These are phyloP conservation scores for Tephrocybe sp. DNA, from an alignment of 768 basidiomycete species.

Conservation along the genomic window DNA sequence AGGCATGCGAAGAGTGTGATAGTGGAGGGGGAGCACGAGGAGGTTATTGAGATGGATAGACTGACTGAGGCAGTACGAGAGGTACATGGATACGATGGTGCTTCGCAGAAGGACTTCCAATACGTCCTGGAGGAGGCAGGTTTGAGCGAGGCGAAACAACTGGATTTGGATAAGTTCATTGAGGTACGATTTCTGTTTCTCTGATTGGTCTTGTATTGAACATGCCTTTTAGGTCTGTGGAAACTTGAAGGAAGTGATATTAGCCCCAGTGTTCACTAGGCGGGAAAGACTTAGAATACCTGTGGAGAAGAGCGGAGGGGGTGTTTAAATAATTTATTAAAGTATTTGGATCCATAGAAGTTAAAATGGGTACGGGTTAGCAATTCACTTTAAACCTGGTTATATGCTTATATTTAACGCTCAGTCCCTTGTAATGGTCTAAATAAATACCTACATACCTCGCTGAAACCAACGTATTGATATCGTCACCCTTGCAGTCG, in stretches of 20 bases:
- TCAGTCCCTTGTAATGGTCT: too few species aligned
- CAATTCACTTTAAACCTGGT: too few species aligned
- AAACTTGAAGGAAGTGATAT: conserved; percentile 65
- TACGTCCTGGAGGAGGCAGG: conserved; percentile 81
- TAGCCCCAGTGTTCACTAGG: conserved; percentile 29
- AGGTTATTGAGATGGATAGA: conserved; percentile 36
- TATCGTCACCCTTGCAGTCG: too few species aligned
- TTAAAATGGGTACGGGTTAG: too few species aligned
- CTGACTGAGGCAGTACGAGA: conserved; percentile 41
- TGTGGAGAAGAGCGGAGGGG: conserved; percentile 55
- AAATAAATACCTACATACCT: too few species aligned
- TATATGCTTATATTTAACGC: too few species aligned
- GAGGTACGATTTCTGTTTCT: conserved; percentile 52
- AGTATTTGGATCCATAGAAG: too few species aligned
- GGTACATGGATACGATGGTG: conserved; percentile 55
- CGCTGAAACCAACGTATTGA: too few species aligned
- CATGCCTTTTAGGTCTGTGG: conserved; percentile 57
- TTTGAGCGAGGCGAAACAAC: conserved; percentile 46
- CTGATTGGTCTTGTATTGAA: conserved; percentile 1
- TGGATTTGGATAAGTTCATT: conserved; percentile 85
- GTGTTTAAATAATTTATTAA: conserved; percentile 41
- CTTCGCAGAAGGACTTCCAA: conserved; percentile 21
- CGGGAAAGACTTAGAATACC: conserved; percentile 40
- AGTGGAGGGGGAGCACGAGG: conserved; percentile 25
- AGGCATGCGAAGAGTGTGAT: conserved; percentile 22